phyloP scores from a whole-genome alignment of 2,329 filamentous ascomycete species.

The Colletotrichum ledebouriae region DNA sequence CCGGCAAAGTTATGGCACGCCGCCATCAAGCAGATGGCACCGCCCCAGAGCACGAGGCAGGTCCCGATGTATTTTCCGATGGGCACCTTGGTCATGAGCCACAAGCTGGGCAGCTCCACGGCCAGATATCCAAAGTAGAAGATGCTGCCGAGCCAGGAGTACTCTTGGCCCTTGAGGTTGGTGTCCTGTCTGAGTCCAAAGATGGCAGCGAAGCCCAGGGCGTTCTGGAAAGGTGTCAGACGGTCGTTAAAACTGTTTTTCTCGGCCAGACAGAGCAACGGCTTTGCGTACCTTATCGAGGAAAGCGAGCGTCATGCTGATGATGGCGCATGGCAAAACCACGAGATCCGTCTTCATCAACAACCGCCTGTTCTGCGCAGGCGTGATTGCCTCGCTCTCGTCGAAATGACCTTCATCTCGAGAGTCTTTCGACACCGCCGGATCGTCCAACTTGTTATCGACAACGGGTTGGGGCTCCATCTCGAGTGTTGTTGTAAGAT shows the following conservation, averaged over 20 bases:
- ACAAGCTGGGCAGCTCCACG: slow-evolving; percentile 71
- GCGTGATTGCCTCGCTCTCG: slow-evolving; percentile 17
- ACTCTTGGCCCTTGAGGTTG: slow-evolving; percentile 65
- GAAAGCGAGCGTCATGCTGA: slow-evolving; percentile 44
- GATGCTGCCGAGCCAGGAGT: slow-evolving; percentile 70
- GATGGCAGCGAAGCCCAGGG: slow-evolving; percentile 61
- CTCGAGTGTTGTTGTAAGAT: background rate
- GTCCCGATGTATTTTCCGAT: slow-evolving; percentile 33
- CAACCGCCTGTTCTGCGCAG: slow-evolving; percentile 36
- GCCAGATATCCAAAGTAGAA: slow-evolving; percentile 70
- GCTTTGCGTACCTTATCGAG: slow-evolving; percentile 40
- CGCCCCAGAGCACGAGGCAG: slow-evolving; percentile 58
- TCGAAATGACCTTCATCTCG: slow-evolving; percentile 15
- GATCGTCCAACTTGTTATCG: slow-evolving; percentile 2
- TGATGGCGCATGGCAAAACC: slow-evolving; percentile 39
- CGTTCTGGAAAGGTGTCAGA: slow-evolving; percentile 33
- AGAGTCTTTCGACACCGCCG: slow-evolving; percentile 4
- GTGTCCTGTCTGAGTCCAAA: slow-evolving; percentile 66
- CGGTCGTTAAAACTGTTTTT: background rate
- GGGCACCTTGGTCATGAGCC: slow-evolving; percentile 63
- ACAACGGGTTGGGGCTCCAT: slow-evolving; percentile 27
- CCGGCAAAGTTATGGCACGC: slow-evolving; percentile 48
- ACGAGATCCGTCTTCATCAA: slow-evolving; percentile 43
- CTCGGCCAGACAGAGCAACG: background rate
- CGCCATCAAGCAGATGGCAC: slow-evolving; percentile 50